These are phyloP conservation scores for Populus tremula DNA, from an alignment of 345 rosid genomes.

Conservation along the genomic window DNA sequence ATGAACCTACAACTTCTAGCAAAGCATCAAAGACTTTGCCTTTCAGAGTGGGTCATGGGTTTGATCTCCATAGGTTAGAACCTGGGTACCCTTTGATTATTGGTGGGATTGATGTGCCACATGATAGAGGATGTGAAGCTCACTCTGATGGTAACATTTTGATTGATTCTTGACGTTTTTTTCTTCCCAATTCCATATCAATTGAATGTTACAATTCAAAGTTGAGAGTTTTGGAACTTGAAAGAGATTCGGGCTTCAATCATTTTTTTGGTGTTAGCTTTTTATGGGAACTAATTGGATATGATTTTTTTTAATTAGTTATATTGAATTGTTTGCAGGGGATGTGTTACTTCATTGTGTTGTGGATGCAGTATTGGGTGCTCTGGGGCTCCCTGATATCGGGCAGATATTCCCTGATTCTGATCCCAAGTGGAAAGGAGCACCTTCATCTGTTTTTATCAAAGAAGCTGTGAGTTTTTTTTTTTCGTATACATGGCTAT, in stretches of 20 bases:
- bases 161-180: neutral
- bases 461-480: conserved; percentile 83
- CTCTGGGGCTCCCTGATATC: conserved; percentile 94
- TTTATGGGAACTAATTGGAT: neutral
- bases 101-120: conserved; percentile 89
- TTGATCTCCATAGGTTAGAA: conserved; percentile 90
- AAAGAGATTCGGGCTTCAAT: neutral
- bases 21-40: conserved; percentile 57
- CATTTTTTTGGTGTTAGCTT: neutral
- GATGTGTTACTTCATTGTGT: conserved; percentile 98
- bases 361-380: conserved; percentile 96
- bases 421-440: conserved; percentile 98
- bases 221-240: neutral
- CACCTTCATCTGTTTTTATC: conserved; percentile 81
- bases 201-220: neutral
- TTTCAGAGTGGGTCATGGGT: conserved; percentile 91
- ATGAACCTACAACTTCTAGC: conserved; percentile 38
- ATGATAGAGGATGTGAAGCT: conserved; percentile 97
- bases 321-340: conserved; percentile 44
- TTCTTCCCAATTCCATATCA: neutral
- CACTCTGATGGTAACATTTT: conserved; percentile 81
- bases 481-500: neutral
- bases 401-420: conserved; percentile 94
- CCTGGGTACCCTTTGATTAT: conserved; percentile 93
- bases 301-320: neutral